phyloP scores from a whole-genome alignment of 805 yeast genomes.

The Yamadazyma takamatsuzukensis region DNA sequence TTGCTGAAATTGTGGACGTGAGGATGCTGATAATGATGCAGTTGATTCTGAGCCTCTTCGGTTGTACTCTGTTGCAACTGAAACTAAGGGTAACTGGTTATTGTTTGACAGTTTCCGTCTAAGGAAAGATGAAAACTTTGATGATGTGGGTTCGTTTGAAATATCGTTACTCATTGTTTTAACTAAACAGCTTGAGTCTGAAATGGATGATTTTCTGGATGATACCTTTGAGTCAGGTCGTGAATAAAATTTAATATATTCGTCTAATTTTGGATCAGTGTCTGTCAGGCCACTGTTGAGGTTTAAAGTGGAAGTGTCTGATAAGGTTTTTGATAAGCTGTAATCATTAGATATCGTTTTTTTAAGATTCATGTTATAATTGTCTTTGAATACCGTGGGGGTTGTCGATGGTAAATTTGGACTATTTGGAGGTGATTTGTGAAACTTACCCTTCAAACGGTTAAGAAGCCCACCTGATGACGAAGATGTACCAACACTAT shows the following conservation, averaged over 20 bases:
- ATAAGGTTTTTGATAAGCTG: constrained; percentile 4
- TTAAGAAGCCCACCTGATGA: constrained; percentile 12
- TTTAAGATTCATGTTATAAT: constrained; percentile 9
- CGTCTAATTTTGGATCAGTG: constrained; percentile 32
- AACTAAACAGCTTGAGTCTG: too few species aligned
- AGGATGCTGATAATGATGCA: not conserved
- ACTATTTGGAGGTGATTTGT: constrained; percentile 13
- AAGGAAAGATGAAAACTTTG: constrained; percentile 26
- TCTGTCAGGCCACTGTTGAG: constrained; percentile 1
- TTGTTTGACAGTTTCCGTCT: constrained; percentile 17
- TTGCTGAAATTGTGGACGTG: constrained; percentile 1
- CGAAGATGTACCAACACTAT: constrained; percentile 12
- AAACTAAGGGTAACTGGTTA: constrained; percentile 6
- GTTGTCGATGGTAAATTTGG: constrained; percentile 4
- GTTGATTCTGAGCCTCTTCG: constrained; percentile 10
- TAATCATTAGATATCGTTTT: constrained; percentile 3
- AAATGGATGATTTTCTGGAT: constrained; percentile 15
- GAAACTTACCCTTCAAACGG: constrained; percentile 32
- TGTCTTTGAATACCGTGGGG: constrained; percentile 10
- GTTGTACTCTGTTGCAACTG: constrained; percentile 14
- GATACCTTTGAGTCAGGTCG: constrained; percentile 18
- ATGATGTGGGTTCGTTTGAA: not conserved
- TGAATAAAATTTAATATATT: constrained; percentile 32
- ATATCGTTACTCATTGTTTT: too few species aligned
- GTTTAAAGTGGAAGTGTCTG: constrained; percentile 1